Base-by-base conservation (phyloP, 345 rosid species). In the Corchorus capsularis region DNA sequence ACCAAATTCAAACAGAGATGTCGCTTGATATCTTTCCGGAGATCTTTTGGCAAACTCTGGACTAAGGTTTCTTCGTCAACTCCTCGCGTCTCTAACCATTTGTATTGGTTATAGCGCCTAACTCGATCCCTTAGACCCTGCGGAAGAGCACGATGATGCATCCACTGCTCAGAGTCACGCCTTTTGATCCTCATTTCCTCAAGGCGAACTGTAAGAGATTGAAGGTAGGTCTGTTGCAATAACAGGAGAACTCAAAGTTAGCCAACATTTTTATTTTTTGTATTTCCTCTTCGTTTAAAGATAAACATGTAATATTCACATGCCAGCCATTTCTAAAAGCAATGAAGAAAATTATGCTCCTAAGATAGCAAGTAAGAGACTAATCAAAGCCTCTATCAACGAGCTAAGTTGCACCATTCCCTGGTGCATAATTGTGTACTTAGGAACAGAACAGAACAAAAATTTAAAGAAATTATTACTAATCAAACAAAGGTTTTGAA, bases 141-240 rank as follows among this genome's bases (percentile, higher is more conserved):
- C 5, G 98, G 98, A n/a, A 93, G 97, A 79, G 91, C 82, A 11
- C 94, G 91, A 68, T 93, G 98, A 78, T 89, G 98, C 27, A 27
- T 27, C 27, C 27, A 27, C 1, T 27, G 27, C 27, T 27, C 27
- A 27, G 27, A 27, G 27, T 27, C 27, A 27, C 27, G 27, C 27
- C 27, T 27, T 27, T 27, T 27, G 27, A 27, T 27, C 27, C 27
- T 27, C 27, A 27, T 27, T 27, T 27, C 27, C 27, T 27, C 27
- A 27, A 27, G 27, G 1, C 27, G 27, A 27, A 27, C 27, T 27
- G 27, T 27, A 27, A 27, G 27, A 27, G 27, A 27, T 27, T 27
- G 27, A 27, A 93, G 94, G 81, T 93, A 92, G 63, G 98, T 93
- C 93, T 89, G 91, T 77, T 73, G 69, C 81, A 86, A 76, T 67